Evolutionary conservation across 768 basidiomycete genomes (phyloP), one percentile per base, ranked within the genome.

Genomic region (Mycena olivaceomarginata): DNA sequence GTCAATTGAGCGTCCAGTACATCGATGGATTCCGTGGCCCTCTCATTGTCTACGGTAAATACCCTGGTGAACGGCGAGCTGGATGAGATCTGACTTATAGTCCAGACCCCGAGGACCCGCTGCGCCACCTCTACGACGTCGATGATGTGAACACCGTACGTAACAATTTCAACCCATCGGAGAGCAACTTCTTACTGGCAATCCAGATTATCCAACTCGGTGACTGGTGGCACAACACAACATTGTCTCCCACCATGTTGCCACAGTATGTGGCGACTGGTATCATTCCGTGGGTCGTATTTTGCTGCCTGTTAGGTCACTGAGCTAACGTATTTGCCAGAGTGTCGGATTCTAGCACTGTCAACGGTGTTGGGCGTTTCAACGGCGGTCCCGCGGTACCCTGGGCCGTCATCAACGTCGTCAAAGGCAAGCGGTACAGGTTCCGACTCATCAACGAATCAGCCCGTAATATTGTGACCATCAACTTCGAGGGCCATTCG

Each of bases 381-480:
- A 72, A 82, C 7, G 83, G 84, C 4, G 91, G 91, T 7, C 89
- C 90, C 22, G 63, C 60, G 12, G 82, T 84, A 4, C 82, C 86
- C 0, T 85, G 88, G 57, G 71, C 89, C 0, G 85, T 90, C 8
- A 80, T 90, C 73, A 86, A 87, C 70, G 90, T 92, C 60, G 72
- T 81, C 2, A 70, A 74, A 0, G 89, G 88, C 15, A 85, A 86
- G 67, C 85, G 90, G 48, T 92, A 92, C 80, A 89, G 92, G 56
- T 88, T 93, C 84, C 90, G 92, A 13, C 70, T 93, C 16, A 82
- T 93, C 79, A 88, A 88, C 67, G 86, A 86, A 37, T 90, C 90
- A 22, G 91, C 91, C 72, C 85, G 88, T 48, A 85, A 86, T 13
- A 84, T 83, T 45, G 88, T 87, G 83, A 82, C 78, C 5, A 84